Base-by-base conservation (phyloP, 2,329 filamentous ascomycete species). In the Alternaria longipes region DNA sequence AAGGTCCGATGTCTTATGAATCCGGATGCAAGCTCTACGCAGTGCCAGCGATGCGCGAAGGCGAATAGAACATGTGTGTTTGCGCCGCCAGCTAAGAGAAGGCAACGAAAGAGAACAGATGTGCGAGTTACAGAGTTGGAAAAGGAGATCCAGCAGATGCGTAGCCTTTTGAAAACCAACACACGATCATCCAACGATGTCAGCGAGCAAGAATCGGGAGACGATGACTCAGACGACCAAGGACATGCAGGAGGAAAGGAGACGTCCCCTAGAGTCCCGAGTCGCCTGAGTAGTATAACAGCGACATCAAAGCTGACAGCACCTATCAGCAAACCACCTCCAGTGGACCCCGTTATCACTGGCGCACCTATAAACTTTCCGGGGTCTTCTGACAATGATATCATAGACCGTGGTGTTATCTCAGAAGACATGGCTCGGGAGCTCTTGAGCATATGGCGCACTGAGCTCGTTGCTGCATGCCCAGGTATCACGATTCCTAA, bases 101-200 rank as follows among this genome's bases (percentile, higher is more conserved):
- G 75, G 12, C 76, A 78, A 51, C 67, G 75, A 6, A 78, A 78
- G 40, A 70, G 75, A 45, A 78, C 76, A 49, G 76, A 78, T 57
- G 74, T 78, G 9, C 66, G 76, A 18, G 75, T 78, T 6, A 74
- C 76, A 28, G 76, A 78, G 42, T 59, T 78, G 7, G 76, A 78
- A 62, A 76, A 66, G 57, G 75, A 78, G 53, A 72, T 78, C 45
- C 75, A 70, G 59, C 72, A 75, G 52, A 74, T 78, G 73, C 74
- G 73, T 34, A 70, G 69, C 28, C 65, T 78, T 6, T 54, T 78
- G 22, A 72, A 68, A 40, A 55, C 70, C 8, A 71, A 66, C 40
- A 64, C 66, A 9, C 67, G 59, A 32, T 69, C 72, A 16, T 66
- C 73, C 5, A 57, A 66, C 26, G 72, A 71, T 46, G 55, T 54